Percentiles rank a stretch among this genome's conserved stretches.
Evolutionary conservation across 2,329 filamentous ascomycete species (phyloP).

Genomic region (Trichoderma harzianum): DNA sequence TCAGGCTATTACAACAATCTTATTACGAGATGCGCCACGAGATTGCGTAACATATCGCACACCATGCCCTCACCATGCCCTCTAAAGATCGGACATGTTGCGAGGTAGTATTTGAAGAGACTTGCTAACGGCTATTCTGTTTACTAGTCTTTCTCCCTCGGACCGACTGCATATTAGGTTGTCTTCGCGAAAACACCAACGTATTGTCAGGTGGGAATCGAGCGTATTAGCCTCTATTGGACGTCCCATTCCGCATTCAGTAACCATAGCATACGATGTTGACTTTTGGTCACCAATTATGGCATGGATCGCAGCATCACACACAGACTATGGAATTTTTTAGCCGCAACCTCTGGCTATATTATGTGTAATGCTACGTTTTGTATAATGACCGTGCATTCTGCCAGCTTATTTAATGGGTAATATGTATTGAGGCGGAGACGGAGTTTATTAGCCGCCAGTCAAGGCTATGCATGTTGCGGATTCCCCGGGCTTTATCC

Average conservation of each 20-base stretch:
- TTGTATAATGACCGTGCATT: not conserved
- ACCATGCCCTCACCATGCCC: not conserved
- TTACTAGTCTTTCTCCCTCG: not conserved
- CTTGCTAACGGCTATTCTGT: not conserved
- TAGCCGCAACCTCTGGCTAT: constrained; percentile 4
- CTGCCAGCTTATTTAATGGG: constrained; percentile 5
- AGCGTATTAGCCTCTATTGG: not conserved
- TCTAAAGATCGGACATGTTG: not conserved
- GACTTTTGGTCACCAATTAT: not conserved
- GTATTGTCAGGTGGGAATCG: not conserved
- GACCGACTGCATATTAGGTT: not conserved
- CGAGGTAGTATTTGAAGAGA: not conserved
- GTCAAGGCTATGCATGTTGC: constrained; percentile 1
- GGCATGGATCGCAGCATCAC: not conserved
- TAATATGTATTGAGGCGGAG: not conserved
- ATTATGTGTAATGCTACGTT: not conserved
- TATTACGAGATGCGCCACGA: not conserved
- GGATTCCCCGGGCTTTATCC: not conserved
- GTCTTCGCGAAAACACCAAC: not conserved
- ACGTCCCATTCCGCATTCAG: not conserved
- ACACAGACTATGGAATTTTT: not conserved
- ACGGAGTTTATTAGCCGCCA: constrained; percentile 9
- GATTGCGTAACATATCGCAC: not conserved
- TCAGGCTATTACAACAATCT: not conserved
- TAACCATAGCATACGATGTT: not conserved